A percentile compares a stretch with the other conserved stretches of the same genome.
Evolutionary conservation across 176 grass and related monocot genomes (phyloP).

Genomic region (Carex cristatella): DNA sequence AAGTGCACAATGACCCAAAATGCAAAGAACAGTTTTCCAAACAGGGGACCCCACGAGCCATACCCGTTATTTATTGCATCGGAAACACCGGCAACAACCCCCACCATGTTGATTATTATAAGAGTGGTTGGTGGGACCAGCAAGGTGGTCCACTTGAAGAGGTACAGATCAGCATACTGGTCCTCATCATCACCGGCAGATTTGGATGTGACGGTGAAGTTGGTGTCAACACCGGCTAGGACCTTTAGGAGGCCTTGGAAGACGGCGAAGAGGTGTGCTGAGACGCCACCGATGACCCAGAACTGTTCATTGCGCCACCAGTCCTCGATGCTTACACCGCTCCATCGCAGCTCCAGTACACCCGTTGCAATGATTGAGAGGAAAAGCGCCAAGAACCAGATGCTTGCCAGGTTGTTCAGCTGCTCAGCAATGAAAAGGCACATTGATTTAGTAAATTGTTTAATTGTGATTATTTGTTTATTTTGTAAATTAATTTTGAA

Average conservation of each 20-base stretch:
- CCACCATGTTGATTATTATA: constrained; percentile 99
- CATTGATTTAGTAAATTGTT: background rate
- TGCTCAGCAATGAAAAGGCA: constrained; percentile 19
- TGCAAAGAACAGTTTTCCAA: constrained; percentile 96
- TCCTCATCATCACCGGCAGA: constrained; percentile 54
- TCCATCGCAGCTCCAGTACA: constrained; percentile 78
- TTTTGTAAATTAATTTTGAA: background rate
- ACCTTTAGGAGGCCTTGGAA: constrained; percentile 97
- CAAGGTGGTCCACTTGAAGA: constrained; percentile 95
- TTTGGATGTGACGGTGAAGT: constrained; percentile 96
- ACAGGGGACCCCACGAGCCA: constrained; percentile 85
- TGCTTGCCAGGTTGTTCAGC: constrained; percentile 78
- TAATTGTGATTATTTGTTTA: background rate
- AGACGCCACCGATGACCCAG: constrained; percentile 90
- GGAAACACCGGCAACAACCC: constrained; percentile 82
- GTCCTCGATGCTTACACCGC: constrained; percentile 86
- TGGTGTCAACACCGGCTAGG: constrained; percentile 73
- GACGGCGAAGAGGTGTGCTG: constrained; percentile 77
- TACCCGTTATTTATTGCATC: constrained; percentile 93
- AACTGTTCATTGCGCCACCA: constrained; percentile 96
- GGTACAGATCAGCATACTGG: constrained; percentile 78
- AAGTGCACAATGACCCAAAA: constrained; percentile 97
- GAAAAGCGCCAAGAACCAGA: constrained; percentile 92
- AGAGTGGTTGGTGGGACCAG: constrained; percentile 75
- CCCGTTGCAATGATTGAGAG: constrained; percentile 81